Percentiles rank a stretch among this genome's conserved stretches.
These are phyloP conservation scores for Mucuna pruriens DNA, from an alignment of 306 rosid species.

Conservation along the genomic window DNA sequence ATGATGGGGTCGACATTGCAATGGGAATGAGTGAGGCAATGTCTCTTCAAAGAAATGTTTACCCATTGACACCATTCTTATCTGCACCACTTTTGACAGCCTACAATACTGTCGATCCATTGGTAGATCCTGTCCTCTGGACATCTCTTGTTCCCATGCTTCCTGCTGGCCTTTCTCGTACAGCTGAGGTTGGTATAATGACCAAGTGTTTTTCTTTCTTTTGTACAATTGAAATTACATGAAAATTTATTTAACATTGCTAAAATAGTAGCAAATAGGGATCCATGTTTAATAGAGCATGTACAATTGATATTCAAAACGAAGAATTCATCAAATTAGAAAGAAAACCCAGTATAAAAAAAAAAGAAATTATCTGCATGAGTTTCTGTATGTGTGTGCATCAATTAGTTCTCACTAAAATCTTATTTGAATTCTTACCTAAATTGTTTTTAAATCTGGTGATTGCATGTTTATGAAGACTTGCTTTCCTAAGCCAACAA, in stretches of 20 bases:
- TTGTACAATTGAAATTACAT: conserved; percentile 18
- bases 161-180: conserved; percentile 70
- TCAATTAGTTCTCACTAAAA: conserved; percentile 7
- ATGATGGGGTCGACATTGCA: conserved; percentile 58
- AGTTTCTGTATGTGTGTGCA: background rate
- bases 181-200: conserved; percentile 77
- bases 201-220: conserved; percentile 17
- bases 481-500: background rate
- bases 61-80: conserved; percentile 74
- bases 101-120: conserved; percentile 77
- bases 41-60: conserved; percentile 86
- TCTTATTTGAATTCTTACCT: background rate
- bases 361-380: background rate
- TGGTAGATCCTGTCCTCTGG: conserved; percentile 89
- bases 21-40: conserved; percentile 73
- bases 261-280: background rate
- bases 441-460: background rate
- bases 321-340: background rate
- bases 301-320: background rate
- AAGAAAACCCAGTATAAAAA: background rate
- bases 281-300: background rate
- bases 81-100: conserved; percentile 86
- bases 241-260: background rate
- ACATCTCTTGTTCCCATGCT: conserved; percentile 84
- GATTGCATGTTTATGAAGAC: background rate